Percentiles rank a stretch among this genome's conserved stretches.
Conservation (phyloP, 306 rosid genomes). For the Vachellia collinsii region DNA sequence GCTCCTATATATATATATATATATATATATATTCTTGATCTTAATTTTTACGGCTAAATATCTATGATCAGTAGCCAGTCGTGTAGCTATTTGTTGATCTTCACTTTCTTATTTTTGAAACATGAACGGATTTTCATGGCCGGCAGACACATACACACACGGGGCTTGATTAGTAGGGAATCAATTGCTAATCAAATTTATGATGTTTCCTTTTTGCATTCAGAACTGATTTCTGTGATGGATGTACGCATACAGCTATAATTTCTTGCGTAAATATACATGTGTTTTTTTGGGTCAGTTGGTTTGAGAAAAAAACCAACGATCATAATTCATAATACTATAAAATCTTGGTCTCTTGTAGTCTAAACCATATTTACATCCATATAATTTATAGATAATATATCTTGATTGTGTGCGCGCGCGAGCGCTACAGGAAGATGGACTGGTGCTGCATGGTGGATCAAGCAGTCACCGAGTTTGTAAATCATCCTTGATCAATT, state of each 20-base stretch:
- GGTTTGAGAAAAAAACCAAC: background rate
- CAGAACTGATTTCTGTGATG: constrained; percentile 1
- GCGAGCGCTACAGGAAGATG: constrained; percentile 33
- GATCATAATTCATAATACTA: background rate
- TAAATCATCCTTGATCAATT: constrained; percentile 33
- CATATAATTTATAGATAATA: background rate
- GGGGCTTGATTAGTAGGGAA: background rate
- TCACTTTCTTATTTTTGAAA: background rate
- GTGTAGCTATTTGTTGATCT: background rate
- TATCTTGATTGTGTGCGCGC: background rate
- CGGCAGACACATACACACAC: no score
- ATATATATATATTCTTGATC: background rate
- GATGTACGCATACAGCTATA: background rate
- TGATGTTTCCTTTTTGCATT: background rate
- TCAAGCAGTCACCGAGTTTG: constrained; percentile 31
- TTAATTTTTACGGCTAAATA: background rate
- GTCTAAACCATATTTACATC: background rate
- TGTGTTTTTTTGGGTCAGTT: background rate
- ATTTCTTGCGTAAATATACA: background rate
- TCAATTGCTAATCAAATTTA: no score
- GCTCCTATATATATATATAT: background rate
- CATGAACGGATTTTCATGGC: constrained; percentile 5
- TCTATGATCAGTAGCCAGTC: background rate
- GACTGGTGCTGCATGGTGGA: constrained; percentile 39
- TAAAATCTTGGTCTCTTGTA: background rate